These are phyloP conservation scores for Cyclotella baltica DNA, from an alignment of 108 stramenopile species.

Conservation along the genomic window DNA sequence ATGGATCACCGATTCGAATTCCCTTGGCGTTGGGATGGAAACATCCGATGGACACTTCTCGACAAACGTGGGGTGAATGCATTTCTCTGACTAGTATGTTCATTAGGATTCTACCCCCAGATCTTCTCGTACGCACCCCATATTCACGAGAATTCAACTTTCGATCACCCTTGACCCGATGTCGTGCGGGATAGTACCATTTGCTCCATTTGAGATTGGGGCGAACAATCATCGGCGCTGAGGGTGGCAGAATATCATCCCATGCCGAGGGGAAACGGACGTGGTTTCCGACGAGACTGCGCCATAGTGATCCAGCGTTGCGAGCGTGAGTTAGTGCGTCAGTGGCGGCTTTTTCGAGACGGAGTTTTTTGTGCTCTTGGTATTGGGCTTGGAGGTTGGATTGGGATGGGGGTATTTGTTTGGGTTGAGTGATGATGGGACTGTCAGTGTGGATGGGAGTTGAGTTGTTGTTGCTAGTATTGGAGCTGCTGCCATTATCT, in stretches of 20 bases:
- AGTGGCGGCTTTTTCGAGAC: constrained; percentile 2
- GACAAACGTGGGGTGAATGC: constrained; percentile 45
- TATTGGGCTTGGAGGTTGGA: constrained; percentile 1
- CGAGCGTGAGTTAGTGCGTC: constrained; percentile 69
- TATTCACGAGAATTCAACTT: constrained; percentile 54
- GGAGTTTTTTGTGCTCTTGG: constrained; percentile 9
- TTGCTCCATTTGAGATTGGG: constrained; percentile 38
- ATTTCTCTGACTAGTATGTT: constrained; percentile 73
- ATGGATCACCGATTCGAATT: constrained; percentile 55
- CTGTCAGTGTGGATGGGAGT: background rate
- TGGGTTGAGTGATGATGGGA: background rate
- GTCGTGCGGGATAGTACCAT: constrained; percentile 76
- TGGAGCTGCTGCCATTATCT: background rate
- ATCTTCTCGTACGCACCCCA: constrained; percentile 56
- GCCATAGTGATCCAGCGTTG: constrained; percentile 74
- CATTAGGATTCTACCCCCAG: constrained; percentile 73
- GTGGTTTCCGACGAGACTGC: constrained; percentile 78
- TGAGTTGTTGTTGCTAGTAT: background rate
- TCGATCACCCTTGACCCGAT: constrained; percentile 63
- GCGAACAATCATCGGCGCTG: constrained; percentile 39
- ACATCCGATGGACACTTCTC: constrained; percentile 77
- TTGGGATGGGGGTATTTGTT: constrained; percentile 5
- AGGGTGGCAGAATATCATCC: constrained; percentile 63
- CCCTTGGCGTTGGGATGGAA: constrained; percentile 85
- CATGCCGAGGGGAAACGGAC: constrained; percentile 78